Evolutionary conservation across 306 rosid genomes (phyloP).

Genomic region (Acacia acuminata): DNA sequence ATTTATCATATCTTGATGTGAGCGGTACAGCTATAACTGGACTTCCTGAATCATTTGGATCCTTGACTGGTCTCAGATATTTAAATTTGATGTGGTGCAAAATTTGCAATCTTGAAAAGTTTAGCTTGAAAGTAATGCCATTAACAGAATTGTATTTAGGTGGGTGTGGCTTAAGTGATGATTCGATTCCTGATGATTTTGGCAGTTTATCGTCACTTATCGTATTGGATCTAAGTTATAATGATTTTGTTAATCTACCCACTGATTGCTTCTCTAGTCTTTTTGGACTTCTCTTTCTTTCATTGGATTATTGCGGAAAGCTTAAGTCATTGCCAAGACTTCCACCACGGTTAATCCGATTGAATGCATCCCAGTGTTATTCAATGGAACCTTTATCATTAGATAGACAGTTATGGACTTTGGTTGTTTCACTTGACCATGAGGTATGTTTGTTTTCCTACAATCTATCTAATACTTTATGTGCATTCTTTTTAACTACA

Average conservation of each 20-base stretch:
- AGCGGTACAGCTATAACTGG: not conserved
- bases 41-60: not conserved
- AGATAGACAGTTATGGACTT: too few relatives aligned
- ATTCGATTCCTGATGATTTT: not conserved
- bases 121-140: not conserved
- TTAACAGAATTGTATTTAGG: not conserved
- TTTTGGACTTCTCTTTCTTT: not conserved
- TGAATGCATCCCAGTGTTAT: not conserved
- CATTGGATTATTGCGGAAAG: not conserved
- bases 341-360: not conserved
- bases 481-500: not conserved
- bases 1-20: not conserved
- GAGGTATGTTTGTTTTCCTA: too few relatives aligned
- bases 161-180: not conserved
- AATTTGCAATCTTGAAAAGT: too few relatives aligned
- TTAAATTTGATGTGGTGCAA: too few relatives aligned
- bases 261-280: not conserved
- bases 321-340: not conserved
- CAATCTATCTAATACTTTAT: too few relatives aligned
- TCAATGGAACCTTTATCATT: not conserved
- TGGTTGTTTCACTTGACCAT: too few relatives aligned
- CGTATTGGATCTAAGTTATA: not conserved
- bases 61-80: not conserved
- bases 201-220: not conserved
- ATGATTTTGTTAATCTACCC: not conserved